Conservation (phyloP, 768 basidiomycete genomes). For the Atractiella rhizophila region DNA sequence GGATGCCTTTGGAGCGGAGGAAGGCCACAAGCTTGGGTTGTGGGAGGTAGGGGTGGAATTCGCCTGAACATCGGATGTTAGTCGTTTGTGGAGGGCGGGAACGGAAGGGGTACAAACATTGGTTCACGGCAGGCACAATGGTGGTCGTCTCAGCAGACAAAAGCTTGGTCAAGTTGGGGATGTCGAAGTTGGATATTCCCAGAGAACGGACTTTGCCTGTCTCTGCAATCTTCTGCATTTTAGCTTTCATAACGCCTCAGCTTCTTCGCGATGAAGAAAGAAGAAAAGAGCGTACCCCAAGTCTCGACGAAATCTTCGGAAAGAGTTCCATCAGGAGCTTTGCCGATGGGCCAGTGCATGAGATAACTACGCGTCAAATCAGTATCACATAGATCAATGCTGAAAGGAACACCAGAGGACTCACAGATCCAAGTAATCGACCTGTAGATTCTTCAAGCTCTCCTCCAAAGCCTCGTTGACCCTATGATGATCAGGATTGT, state of each 20-base stretch:
- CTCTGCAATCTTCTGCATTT: not conserved
- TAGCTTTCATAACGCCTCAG: not conserved
- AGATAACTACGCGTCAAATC: constrained; percentile 16
- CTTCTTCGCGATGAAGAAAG: not conserved
- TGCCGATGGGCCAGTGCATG: constrained; percentile 24
- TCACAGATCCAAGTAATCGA: constrained; percentile 30
- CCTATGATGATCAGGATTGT: constrained; percentile 10
- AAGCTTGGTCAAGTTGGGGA: constrained; percentile 41
- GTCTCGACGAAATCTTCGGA: constrained; percentile 20
- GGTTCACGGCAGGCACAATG: constrained; percentile 41
- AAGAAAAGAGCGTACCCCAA: no score
- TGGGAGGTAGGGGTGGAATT: constrained; percentile 41
- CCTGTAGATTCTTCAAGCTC: constrained; percentile 24
- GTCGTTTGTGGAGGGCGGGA: not conserved
- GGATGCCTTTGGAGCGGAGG: constrained; percentile 34
- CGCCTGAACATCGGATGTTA: constrained; percentile 22
- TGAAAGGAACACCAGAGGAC: constrained; percentile 1
- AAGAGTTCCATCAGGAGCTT: constrained; percentile 11
- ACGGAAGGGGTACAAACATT: constrained; percentile 23
- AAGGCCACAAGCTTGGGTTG: constrained; percentile 33
- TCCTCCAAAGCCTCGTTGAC: constrained; percentile 25
- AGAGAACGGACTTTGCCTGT: constrained; percentile 28
- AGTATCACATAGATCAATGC: constrained; percentile 1
- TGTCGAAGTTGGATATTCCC: constrained; percentile 54
- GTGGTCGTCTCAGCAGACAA: constrained; percentile 39